phyloP scores from a whole-genome alignment of 2,329 filamentous ascomycete species.

The Fusarium nurragi region DNA sequence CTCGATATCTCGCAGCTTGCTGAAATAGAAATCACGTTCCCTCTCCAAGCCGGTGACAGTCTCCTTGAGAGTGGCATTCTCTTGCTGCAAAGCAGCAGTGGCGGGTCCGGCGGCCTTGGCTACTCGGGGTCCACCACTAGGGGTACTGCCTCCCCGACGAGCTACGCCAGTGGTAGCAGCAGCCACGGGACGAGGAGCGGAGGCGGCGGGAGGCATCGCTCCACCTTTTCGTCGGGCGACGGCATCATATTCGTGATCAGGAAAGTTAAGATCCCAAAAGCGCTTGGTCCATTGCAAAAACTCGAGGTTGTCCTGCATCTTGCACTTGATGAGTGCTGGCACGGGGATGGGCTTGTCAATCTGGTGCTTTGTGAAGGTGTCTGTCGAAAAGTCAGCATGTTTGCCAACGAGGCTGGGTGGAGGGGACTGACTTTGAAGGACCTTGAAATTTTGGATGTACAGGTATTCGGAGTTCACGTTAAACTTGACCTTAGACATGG shows the following conservation, averaged over 20 bases:
- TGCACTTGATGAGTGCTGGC: constrained; percentile 91
- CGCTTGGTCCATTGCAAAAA: constrained; percentile 97
- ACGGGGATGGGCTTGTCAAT: constrained; percentile 92
- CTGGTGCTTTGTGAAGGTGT: constrained; percentile 83
- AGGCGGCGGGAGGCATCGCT: constrained; percentile 64
- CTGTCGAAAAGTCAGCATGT: constrained; percentile 54
- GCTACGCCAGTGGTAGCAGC: constrained; percentile 61
- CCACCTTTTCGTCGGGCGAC: constrained; percentile 83
- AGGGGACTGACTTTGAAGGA: constrained; percentile 81
- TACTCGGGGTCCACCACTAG: constrained; percentile 63
- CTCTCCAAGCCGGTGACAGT: constrained; percentile 94
- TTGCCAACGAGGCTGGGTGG: not conserved
- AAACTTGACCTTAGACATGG: constrained; percentile 97
- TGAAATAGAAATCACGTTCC: constrained; percentile 99
- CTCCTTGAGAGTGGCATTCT: constrained; percentile 91
- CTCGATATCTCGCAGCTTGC: constrained; percentile 97
- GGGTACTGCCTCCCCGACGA: constrained; percentile 68
- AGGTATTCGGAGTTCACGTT: constrained; percentile 97
- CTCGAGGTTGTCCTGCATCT: constrained; percentile 99
- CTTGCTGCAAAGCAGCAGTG: constrained; percentile 78
- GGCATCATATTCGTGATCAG: constrained; percentile 96
- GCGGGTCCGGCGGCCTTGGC: constrained; percentile 64
- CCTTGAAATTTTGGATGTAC: constrained; percentile 98
- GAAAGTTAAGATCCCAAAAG: constrained; percentile 98
- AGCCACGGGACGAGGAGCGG: constrained; percentile 58